These are phyloP conservation scores for Odontarrhena argentea DNA, from an alignment of 345 rosid genomes.

Conservation along the genomic window DNA sequence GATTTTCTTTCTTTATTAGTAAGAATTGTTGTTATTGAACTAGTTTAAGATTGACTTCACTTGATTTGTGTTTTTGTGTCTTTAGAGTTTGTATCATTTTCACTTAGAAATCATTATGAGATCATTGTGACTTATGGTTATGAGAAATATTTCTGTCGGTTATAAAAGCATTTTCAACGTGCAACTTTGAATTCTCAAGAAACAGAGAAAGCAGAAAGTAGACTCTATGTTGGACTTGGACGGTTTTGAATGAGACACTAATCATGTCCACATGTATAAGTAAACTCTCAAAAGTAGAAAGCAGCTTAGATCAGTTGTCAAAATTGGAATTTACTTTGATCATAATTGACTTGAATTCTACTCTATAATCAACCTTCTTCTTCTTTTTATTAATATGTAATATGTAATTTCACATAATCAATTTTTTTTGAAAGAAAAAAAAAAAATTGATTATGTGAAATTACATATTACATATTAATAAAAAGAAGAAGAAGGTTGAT, in stretches of 20 bases:
- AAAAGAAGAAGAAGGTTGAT: background rate
- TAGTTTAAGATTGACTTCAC: constrained; percentile 1
- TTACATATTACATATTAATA: no score
- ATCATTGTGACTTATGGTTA: background rate
- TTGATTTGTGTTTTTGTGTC: constrained; percentile 4
- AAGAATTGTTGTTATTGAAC: constrained; percentile 22
- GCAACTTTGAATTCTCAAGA: constrained; percentile 4
- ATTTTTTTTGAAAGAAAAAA: no score
- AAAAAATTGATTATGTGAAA: no score
- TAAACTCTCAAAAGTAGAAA: background rate
- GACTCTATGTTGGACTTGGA: constrained; percentile 27
- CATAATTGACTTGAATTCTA: background rate
- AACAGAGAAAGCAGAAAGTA: constrained; percentile 11
- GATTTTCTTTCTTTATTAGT: constrained; percentile 9
- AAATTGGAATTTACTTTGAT: background rate
- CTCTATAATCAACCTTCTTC: background rate
- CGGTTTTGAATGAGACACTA: constrained; percentile 13
- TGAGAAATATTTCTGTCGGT: constrained; percentile 23
- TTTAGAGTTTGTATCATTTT: constrained; percentile 17
- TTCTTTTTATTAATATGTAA: background rate
- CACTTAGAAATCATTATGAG: background rate
- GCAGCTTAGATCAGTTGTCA: background rate
- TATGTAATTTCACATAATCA: no score
- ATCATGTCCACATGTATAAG: constrained; percentile 2
- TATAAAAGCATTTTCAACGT: constrained; percentile 22